These are phyloP conservation scores for Xylariaceae sp. DNA, from an alignment of 2,329 filamentous ascomycete genomes.

Conservation along the genomic window DNA sequence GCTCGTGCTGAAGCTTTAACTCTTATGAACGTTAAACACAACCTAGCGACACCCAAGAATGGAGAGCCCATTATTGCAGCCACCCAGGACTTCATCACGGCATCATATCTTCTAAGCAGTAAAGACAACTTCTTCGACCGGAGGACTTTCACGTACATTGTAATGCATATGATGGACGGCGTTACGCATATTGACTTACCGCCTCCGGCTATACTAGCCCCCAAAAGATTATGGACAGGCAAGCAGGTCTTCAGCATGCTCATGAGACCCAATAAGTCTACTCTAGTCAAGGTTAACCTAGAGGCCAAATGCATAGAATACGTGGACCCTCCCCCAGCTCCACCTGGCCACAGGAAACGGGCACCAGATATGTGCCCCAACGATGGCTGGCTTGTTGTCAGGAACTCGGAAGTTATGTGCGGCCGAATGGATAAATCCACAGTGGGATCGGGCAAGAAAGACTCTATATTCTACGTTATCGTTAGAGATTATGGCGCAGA, in stretches of 20 bases:
- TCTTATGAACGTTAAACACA: constrained; percentile 97
- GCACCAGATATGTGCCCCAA: constrained; percentile 79
- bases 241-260: constrained; percentile 95
- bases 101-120: constrained; percentile 86
- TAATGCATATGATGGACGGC: constrained; percentile 90
- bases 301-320: constrained; percentile 92
- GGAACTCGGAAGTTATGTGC: constrained; percentile 97
- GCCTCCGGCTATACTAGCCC: constrained; percentile 84
- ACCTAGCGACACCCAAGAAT: constrained; percentile 94
- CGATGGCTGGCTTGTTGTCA: constrained; percentile 89
- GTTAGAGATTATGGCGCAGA: constrained; percentile 93
- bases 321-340: constrained; percentile 53
- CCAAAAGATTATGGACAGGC: constrained; percentile 89
- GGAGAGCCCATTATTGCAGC: constrained; percentile 97
- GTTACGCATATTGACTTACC: constrained; percentile 82
- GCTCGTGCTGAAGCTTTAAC: constrained; percentile 93
- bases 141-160: constrained; percentile 86
- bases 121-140: constrained; percentile 95
- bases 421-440: constrained; percentile 98
- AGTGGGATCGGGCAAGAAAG: constrained; percentile 96
- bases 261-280: constrained; percentile 86
- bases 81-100: constrained; percentile 99
- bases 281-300: constrained; percentile 84
- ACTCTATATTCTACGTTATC: constrained; percentile 96
- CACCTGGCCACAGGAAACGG: constrained; percentile 56